A percentile compares a stretch with the other conserved stretches of the same genome.
Conservation (phyloP, 805 yeast genomes). For the Wickerhamiella qilinensis region DNA sequence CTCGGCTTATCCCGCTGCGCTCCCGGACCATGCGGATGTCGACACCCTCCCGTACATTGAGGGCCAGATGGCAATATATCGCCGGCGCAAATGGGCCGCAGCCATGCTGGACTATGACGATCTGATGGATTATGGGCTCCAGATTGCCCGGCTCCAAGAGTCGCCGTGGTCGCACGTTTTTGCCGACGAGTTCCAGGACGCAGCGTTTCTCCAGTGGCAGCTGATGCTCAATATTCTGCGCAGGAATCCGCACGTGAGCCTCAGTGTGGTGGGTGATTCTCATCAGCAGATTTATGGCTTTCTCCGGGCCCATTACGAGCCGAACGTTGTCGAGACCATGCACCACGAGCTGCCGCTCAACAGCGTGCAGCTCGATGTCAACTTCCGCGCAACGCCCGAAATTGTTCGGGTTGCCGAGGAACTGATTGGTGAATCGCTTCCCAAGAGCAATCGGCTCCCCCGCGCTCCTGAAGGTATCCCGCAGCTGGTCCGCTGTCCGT, state of each 20-base stretch:
- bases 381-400: conserved; percentile 57
- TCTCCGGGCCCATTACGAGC: conserved; percentile 55
- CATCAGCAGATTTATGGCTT: conserved; percentile 90
- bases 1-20: not conserved
- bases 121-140: conserved; percentile 40
- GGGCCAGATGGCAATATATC: no score
- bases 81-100: conserved; percentile 26
- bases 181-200: conserved; percentile 93
- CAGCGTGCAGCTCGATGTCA: conserved; percentile 38
- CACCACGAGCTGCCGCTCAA: conserved; percentile 15
- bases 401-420: not conserved
- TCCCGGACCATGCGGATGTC: not conserved
- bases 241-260: conserved; percentile 8
- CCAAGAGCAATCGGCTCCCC: not conserved
- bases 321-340: conserved; percentile 35
- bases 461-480: not conserved
- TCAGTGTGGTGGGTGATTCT: conserved; percentile 91
- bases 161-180: conserved; percentile 43
- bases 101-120: conserved; percentile 70
- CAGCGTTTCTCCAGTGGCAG: conserved; percentile 60
- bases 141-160: conserved; percentile 35
- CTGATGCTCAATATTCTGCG: conserved; percentile 39
- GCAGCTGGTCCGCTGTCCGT: not conserved
- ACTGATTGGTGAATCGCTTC: not conserved
- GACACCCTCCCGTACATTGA: no score